phyloP scores from a whole-genome alignment of 1,139 yeast species.

The Debaryomycetaceae sp. region DNA sequence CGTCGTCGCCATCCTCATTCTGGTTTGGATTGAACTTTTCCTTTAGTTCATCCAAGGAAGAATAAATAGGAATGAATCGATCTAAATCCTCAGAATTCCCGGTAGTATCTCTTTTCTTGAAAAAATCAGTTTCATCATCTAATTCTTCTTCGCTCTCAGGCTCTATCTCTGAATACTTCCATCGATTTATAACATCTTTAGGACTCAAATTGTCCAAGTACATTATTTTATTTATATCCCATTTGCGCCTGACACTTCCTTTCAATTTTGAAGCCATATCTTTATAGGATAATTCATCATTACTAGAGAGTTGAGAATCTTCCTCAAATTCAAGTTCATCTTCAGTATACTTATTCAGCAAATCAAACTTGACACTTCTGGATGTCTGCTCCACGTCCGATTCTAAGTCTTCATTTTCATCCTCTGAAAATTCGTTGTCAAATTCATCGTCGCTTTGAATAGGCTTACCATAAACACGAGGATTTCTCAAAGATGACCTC shows the following conservation, averaged over 20 bases:
- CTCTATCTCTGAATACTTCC: slow-evolving; percentile 54
- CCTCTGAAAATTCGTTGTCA: slow-evolving; percentile 30
- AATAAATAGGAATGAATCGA: slow-evolving; percentile 34
- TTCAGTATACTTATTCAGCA: slow-evolving; percentile 39
- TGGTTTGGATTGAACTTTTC: slow-evolving; percentile 48
- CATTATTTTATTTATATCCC: slow-evolving; percentile 80
- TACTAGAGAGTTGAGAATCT: slow-evolving; percentile 42
- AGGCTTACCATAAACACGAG: slow-evolving; percentile 57
- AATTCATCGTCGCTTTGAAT: slow-evolving; percentile 49
- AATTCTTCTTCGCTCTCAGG: slow-evolving; percentile 49
- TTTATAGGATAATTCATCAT: slow-evolving; percentile 38
- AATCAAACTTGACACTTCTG: slow-evolving; percentile 49
- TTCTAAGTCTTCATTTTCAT: slow-evolving; percentile 34
- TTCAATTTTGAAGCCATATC: slow-evolving; percentile 45
- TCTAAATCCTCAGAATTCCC: slow-evolving; percentile 31
- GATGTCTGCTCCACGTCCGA: slow-evolving; percentile 30
- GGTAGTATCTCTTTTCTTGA: slow-evolving; percentile 46
- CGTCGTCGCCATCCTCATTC: slow-evolving; percentile 26
- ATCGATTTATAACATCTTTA: slow-evolving; percentile 67
- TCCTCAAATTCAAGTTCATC: slow-evolving; percentile 51
- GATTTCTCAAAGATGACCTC: slow-evolving; percentile 56
- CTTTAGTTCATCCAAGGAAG: slow-evolving; percentile 48
- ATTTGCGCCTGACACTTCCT: slow-evolving; percentile 43
- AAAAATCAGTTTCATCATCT: slow-evolving; percentile 59
- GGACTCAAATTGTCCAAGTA: slow-evolving; percentile 79